Evolutionary conservation across 2,329 filamentous ascomycete genomes (phyloP).

Genomic region (Alternaria angustiovoidea): DNA sequence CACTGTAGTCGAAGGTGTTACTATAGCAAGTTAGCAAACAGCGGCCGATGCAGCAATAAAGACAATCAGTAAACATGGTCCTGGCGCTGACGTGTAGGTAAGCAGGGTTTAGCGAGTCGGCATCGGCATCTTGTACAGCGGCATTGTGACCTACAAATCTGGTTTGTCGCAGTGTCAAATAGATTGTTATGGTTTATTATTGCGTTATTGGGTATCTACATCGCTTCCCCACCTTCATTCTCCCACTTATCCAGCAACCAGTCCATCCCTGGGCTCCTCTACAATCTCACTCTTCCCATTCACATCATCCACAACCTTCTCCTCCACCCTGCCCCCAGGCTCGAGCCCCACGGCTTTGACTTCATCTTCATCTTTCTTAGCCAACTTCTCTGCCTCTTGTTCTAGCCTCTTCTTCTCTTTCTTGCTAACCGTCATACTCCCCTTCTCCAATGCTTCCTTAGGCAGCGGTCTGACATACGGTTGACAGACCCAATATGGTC

Average conservation of each 20-base stretch:
- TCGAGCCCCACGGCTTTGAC: conserved; percentile 31
- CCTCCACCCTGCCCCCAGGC: conserved; percentile 56
- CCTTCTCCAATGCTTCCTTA: conserved; percentile 84
- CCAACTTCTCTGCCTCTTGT: conserved; percentile 51
- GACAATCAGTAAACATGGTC: neutral
- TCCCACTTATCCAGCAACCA: conserved; percentile 39
- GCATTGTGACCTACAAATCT: neutral
- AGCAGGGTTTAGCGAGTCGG: neutral
- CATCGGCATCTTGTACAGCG: neutral
- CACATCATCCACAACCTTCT: conserved; percentile 53
- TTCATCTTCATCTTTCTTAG: conserved; percentile 48
- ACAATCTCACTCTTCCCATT: conserved; percentile 31
- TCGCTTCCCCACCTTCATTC: neutral
- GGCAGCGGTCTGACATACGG: conserved; percentile 86
- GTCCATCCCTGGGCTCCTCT: conserved; percentile 55
- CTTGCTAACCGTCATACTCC: conserved; percentile 77
- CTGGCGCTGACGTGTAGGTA: neutral
- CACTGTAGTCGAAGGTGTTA: neutral
- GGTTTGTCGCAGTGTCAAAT: neutral
- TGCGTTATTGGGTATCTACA: neutral
- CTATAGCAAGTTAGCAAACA: neutral
- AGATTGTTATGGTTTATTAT: neutral
- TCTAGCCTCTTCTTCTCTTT: conserved; percentile 60
- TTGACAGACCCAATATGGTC: conserved; percentile 91
- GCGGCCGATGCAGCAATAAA: conserved; percentile 5